These are phyloP conservation scores for Fomes fomentarius DNA, from an alignment of 1,284 basidiomycete species.

Conservation along the genomic window DNA sequence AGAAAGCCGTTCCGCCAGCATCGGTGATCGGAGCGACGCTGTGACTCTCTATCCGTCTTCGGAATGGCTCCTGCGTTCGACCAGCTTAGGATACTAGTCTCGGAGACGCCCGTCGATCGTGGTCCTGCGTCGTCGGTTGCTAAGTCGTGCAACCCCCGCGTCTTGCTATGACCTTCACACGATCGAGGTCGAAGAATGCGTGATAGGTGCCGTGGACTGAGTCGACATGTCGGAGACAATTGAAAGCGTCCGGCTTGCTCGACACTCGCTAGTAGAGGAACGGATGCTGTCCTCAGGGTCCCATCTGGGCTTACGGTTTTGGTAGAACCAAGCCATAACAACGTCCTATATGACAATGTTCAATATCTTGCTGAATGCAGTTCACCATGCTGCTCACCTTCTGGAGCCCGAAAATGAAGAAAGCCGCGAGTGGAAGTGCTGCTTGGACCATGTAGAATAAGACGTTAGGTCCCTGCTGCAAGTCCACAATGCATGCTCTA, in stretches of 20 bases:
- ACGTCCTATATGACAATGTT: conserved; percentile 36
- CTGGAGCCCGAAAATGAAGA: conserved; percentile 52
- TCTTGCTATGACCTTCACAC: conserved; percentile 10
- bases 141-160: not conserved
- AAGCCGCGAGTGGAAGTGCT: conserved; percentile 49
- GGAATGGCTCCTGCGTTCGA: not conserved
- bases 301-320: conserved; percentile 23
- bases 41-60: not conserved
- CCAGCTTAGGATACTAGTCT: not conserved
- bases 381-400: conserved; percentile 33
- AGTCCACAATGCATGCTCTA: conserved; percentile 47
- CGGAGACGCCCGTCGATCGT: not conserved
- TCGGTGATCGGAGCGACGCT: not conserved
- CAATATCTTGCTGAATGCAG: not conserved
- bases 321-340: conserved; percentile 39
- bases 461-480: conserved; percentile 34
- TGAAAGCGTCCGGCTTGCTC: conserved; percentile 7
- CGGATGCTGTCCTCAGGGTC: conserved; percentile 3
- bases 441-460: conserved; percentile 56
- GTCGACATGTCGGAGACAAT: conserved; percentile 13
- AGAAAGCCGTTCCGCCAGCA: not conserved
- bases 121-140: not conserved
- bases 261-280: conserved; percentile 1
- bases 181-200: conserved; percentile 8
- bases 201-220: conserved; percentile 19